These are phyloP conservation scores for Hyphodiscus sp. DNA, from an alignment of 2,329 filamentous ascomycete species.

Conservation along the genomic window DNA sequence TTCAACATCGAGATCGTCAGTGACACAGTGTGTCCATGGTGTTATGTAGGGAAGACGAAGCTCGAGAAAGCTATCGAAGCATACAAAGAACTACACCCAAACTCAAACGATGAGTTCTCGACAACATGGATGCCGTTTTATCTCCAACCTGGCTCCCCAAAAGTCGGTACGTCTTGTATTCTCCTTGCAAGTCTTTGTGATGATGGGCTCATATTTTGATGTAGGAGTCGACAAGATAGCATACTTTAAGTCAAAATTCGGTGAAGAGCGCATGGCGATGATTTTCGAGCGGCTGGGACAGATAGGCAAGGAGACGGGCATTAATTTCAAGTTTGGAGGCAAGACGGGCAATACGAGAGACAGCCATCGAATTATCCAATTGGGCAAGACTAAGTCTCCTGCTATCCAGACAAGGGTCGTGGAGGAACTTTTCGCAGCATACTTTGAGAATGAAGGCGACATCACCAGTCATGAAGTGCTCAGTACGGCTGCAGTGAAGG, in stretches of 20 bases:
- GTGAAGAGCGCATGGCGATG: constrained; percentile 49
- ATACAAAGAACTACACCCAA: constrained; percentile 57
- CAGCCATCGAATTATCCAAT: constrained; percentile 69
- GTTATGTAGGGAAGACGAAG: constrained; percentile 74
- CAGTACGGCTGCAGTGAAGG: constrained; percentile 44
- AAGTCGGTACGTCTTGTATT: constrained; percentile 36
- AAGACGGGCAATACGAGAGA: constrained; percentile 72
- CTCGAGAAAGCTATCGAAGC: constrained; percentile 64
- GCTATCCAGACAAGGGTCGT: constrained; percentile 54
- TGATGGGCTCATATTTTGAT: neutral
- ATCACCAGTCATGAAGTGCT: constrained; percentile 53
- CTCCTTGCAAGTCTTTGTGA: neutral
- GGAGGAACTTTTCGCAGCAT: constrained; percentile 56
- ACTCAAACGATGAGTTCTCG: constrained; percentile 60
- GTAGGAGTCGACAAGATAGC: constrained; percentile 44
- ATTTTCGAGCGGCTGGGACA: constrained; percentile 51
- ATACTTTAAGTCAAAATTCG: constrained; percentile 58
- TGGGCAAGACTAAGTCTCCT: constrained; percentile 49
- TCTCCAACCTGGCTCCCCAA: constrained; percentile 60
- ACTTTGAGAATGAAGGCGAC: constrained; percentile 59
- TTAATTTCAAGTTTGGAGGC: constrained; percentile 66
- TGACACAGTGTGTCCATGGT: constrained; percentile 76
- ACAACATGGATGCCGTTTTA: constrained; percentile 77
- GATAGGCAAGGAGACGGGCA: constrained; percentile 59
- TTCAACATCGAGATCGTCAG: constrained; percentile 73